Percentiles rank a stretch among this genome's conserved stretches.
These are phyloP conservation scores for Trichophyton schoenleinii DNA, from an alignment of 2,329 filamentous ascomycete genomes.

Conservation along the genomic window DNA sequence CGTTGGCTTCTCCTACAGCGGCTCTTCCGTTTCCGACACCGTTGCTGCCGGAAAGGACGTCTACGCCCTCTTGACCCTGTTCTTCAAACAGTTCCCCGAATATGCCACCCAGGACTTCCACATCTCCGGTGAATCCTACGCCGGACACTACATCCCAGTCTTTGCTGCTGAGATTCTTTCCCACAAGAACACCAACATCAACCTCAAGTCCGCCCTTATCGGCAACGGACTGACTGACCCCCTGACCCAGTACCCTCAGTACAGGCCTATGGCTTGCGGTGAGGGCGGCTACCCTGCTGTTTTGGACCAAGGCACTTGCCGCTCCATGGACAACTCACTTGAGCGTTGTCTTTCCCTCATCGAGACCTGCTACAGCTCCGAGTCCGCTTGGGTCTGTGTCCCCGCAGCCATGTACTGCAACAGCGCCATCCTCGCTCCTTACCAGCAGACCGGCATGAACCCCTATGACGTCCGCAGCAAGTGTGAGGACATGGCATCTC, in stretches of 20 bases:
- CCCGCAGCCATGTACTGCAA: constrained; percentile 98
- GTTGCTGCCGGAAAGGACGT: constrained; percentile 95
- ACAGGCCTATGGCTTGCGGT: constrained; percentile 95
- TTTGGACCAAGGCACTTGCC: constrained; percentile 62
- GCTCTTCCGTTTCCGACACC: constrained; percentile 75
- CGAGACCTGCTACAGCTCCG: constrained; percentile 24
- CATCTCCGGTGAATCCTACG: constrained; percentile 91
- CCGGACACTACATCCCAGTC: constrained; percentile 88
- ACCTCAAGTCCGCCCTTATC: constrained; percentile 88
- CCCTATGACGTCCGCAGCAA: constrained; percentile 88
- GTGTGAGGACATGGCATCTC: constrained; percentile 69
- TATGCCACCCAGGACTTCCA: constrained; percentile 95
- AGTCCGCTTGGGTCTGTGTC: constrained; percentile 62
- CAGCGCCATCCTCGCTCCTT: constrained; percentile 87
- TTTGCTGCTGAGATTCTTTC: constrained; percentile 76
- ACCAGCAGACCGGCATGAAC: constrained; percentile 87
- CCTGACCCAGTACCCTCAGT: constrained; percentile 86
- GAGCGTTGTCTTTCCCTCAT: constrained; percentile 78
- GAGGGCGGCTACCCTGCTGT: constrained; percentile 88
- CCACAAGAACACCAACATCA: constrained; percentile 95
- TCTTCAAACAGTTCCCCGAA: constrained; percentile 98
- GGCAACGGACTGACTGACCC: constrained; percentile 94
- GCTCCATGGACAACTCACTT: constrained; percentile 83
- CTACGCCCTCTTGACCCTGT: constrained; percentile 89
- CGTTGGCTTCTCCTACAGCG: constrained; percentile 93